Percentiles rank a stretch among this genome's conserved stretches.
Conservation (phyloP, 306 rosid species). For the Dryas octopetala region DNA sequence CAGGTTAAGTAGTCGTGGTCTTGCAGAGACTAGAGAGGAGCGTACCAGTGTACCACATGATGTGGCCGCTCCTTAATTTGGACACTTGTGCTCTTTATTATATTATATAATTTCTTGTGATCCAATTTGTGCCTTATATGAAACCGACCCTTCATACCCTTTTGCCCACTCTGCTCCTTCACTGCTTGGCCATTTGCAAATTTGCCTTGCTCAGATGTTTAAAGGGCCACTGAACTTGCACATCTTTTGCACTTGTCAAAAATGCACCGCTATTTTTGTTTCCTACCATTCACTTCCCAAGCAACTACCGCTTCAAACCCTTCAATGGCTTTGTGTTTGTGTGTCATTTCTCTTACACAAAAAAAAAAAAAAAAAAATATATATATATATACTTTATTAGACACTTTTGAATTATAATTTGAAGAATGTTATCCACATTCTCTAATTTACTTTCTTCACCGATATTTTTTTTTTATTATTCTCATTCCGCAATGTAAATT, state of each 20-base stretch:
- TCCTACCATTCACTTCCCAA: neutral
- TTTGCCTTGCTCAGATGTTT: neutral
- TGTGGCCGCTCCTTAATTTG: slow-evolving; percentile 38
- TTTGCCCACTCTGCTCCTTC: neutral
- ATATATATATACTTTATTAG: too few species aligned
- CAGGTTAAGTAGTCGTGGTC: neutral
- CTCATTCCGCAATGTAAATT: too few species aligned
- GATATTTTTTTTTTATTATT: too few species aligned
- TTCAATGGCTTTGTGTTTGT: neutral
- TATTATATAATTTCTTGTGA: neutral
- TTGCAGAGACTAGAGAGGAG: neutral
- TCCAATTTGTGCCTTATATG: neutral
- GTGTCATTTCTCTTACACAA: neutral
- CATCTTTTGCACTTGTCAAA: neutral
- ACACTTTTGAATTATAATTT: too few species aligned
- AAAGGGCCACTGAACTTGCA: neutral
- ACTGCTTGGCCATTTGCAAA: neutral
- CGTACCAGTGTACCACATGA: slow-evolving; percentile 19
- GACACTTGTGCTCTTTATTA: slow-evolving; percentile 15
- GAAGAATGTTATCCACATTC: too few species aligned
- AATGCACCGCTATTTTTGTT: neutral
- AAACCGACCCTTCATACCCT: neutral
- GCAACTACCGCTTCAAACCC: neutral
- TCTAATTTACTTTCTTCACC: too few species aligned
- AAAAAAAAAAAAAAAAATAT: too few species aligned